Base-by-base conservation (phyloP, 2,329 filamentous ascomycete species). In the Neofusicoccum umdonicola region DNA sequence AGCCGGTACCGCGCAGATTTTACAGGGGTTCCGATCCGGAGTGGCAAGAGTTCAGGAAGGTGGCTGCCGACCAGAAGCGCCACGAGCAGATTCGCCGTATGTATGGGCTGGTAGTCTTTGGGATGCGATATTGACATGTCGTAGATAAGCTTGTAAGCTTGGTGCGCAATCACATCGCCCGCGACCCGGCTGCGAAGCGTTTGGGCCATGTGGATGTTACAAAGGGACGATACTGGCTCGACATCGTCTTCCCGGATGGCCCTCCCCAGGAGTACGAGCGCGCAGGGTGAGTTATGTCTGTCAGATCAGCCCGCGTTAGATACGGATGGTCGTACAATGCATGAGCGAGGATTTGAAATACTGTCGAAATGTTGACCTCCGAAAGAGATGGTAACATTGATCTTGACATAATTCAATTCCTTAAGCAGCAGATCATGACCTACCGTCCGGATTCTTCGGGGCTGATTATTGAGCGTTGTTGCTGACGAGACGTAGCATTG, bases 11-110 rank as follows among this genome's bases (percentile, higher is more conserved):
- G 3, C 69, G 72, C 41, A 76, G 73, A 3, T 83, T 74, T 65
- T 84, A 83, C 72, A 80, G 77, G 68, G 81, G 79, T 27, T 80
- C 77, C n/a, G 83, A 84, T 74, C 81, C 82, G 3, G 83, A 84
- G 67, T 84, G 82, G 83, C 79, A 83, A 69, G 81, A 80, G 62
- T 84, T 83, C 63, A 71, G 78, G 51, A 79, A 77, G 58, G 68
- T 84, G 15, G 74, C 79, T 6, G 76, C 73, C n/a, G 79, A 85
- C 68, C 72, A 73, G 31, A 57, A 74, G 35, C 73, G 77, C 63
- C 71, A 78, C 17, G 71, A 76, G 22, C 47, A 47, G 22, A 54
- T 63, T 12, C 61, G 61, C 35, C 27, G 58, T 62, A 51, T 31
- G 27, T 57, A 47, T 9, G 15, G 45, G 15, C 64, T 7, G 63